Evolutionary conservation across 208 protist species (phyloP).

Genomic region (Spironucleus salmonicida): DNA sequence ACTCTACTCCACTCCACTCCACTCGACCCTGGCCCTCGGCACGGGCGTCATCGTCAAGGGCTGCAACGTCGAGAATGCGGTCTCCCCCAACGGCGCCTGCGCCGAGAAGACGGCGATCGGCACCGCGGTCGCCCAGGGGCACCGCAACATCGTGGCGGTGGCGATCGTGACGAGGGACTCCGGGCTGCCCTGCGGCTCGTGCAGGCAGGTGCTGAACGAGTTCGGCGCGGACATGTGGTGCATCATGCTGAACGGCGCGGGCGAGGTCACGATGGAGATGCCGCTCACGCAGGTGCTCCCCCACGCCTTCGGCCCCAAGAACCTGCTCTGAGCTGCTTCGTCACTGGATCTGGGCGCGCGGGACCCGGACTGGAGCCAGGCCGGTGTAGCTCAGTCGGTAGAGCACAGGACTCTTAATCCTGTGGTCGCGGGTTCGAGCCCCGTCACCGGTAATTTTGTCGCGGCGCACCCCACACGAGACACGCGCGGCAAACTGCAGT

Average conservation of each 20-base stretch:
- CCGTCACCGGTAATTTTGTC: constrained; percentile 25
- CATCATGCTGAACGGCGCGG: constrained; percentile 13
- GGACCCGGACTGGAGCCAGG: too few species aligned
- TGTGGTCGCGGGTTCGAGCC: constrained; percentile 86
- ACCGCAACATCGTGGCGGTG: constrained; percentile 39
- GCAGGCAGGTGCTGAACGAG: constrained; percentile 33
- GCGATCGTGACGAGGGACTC: constrained; percentile 38
- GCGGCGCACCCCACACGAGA: too few species aligned
- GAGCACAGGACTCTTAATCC: constrained; percentile 83
- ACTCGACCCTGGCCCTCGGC: too few species aligned
- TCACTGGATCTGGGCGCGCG: too few species aligned
- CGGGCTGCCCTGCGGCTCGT: constrained; percentile 28
- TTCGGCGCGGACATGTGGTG: constrained; percentile 27
- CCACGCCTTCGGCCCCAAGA: constrained; percentile 24
- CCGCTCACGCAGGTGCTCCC: constrained; percentile 24
- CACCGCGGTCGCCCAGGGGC: constrained; percentile 46
- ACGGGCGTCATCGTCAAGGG: constrained; percentile 43
- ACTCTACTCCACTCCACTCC: too few species aligned
- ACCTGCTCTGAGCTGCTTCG: constrained; percentile 19
- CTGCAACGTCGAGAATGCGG: constrained; percentile 56
- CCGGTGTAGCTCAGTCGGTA: constrained; percentile 73
- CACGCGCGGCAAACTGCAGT: too few species aligned
- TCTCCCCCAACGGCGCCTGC: constrained; percentile 54
- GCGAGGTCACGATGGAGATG: not conserved
- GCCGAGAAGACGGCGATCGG: constrained; percentile 51